Conservation (phyloP, 345 rosid species). For the Citrus mangshanensis region DNA sequence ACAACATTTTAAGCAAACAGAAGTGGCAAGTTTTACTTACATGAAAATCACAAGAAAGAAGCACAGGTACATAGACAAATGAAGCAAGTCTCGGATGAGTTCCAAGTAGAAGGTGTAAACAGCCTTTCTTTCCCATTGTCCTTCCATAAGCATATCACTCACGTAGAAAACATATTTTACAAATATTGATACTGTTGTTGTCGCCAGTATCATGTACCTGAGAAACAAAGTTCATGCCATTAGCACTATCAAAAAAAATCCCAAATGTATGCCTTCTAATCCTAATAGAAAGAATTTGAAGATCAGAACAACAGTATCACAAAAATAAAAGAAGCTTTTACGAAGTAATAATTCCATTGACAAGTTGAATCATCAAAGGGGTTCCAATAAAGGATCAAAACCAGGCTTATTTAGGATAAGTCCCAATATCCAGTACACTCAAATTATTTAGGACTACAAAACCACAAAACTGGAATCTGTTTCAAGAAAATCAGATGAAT, state of each 20-base stretch:
- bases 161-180: slow-evolving; percentile 86
- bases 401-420: background rate
- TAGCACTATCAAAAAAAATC: background rate
- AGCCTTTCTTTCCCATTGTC: slow-evolving; percentile 95
- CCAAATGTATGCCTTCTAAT: background rate
- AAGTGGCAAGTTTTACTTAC: slow-evolving; percentile 44
- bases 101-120: slow-evolving; percentile 94
- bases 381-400: background rate
- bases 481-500: background rate
- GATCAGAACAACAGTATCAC: background rate
- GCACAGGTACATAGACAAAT: slow-evolving; percentile 90
- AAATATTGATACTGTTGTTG: slow-evolving; percentile 79
- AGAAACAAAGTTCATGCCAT: slow-evolving; percentile 9
- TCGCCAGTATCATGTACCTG: slow-evolving; percentile 96
- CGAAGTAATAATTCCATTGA: background rate
- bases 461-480: background rate
- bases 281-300: background rate
- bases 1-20: background rate
- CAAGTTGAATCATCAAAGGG: background rate
- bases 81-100: slow-evolving; percentile 91
- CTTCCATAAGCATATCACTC: slow-evolving; percentile 89
- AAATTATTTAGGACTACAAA: background rate
- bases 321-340: background rate
- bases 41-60: slow-evolving; percentile 94
- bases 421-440: background rate